These are phyloP conservation scores for Eucalyptus sideroxylon DNA, from an alignment of 345 rosid genomes.

Conservation along the genomic window DNA sequence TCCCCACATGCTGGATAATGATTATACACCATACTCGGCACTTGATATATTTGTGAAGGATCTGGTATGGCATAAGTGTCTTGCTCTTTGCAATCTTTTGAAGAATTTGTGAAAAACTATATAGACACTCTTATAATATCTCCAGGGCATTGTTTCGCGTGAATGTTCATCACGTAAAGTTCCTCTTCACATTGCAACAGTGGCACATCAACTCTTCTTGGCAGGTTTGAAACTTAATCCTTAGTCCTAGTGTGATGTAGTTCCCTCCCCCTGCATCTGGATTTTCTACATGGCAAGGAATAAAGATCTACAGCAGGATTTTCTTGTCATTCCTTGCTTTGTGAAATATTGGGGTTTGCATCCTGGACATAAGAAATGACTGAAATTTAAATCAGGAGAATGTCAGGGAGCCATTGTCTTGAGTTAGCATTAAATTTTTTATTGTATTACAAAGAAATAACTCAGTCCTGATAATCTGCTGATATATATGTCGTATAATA, in stretches of 20 bases:
- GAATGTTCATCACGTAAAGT: slow-evolving; percentile 63
- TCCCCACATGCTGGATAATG: slow-evolving; percentile 92
- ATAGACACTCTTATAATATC: not conserved
- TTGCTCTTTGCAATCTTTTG: not conserved
- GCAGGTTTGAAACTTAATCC: slow-evolving; percentile 41
- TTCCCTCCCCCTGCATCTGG: not conserved
- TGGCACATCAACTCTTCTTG: slow-evolving; percentile 73
- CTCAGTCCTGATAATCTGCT: not conserved
- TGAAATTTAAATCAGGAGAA: not conserved
- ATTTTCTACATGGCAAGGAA: not conserved
- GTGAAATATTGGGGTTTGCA: not conserved
- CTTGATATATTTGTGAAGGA: slow-evolving; percentile 97
- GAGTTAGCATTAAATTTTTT: not conserved
- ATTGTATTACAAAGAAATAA: not conserved
- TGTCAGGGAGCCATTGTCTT: not conserved
- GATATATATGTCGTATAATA: not conserved
- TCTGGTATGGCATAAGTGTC: slow-evolving; percentile 42
- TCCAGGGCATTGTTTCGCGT: slow-evolving; percentile 78
- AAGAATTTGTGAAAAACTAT: not conserved
- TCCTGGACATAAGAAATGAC: not conserved
- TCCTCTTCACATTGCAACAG: slow-evolving; percentile 76
- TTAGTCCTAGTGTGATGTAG: not conserved
- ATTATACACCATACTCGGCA: slow-evolving; percentile 90
- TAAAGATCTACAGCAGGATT: not conserved
- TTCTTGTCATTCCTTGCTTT: not conserved